Base-by-base conservation (phyloP, 1,284 basidiomycete genomes). In the Polyporus tsugae region DNA sequence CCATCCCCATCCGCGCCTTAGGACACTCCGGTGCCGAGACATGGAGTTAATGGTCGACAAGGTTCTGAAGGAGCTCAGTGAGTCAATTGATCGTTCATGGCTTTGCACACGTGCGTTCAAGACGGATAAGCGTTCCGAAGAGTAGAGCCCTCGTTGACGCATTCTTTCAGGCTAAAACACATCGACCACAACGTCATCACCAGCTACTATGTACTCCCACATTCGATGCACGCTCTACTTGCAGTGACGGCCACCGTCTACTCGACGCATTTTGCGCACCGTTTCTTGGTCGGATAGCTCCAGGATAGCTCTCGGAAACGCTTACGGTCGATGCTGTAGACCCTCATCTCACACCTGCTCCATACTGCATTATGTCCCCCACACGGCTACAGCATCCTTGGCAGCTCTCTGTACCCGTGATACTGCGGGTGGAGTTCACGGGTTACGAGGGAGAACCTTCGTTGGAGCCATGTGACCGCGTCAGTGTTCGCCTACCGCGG, bases 401-500 rank as follows among this genome's bases (percentile, higher is more conserved):
- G 35, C 58, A n/a, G 22, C 17, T 15, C 25, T n/a, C 5, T 39
- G 58, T 38, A 41, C 58, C 22, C 38, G 58, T 60, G 38, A 60
- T 22, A 55, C 53, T 42, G 15, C 35, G 59, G 49, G 70, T 70
- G 68, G 68, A 70, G 70, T 57, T 42, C 70, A 70, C 68, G 69
- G 52, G 68, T 69, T 57, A 49, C 63, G 67, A 63, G 15, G 63
- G 42, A 64, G 67, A 72, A 67, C 62, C 65, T 65, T 52, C 29
- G 41, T 60, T 59, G 36, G 41, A 49, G 42, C 61, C 71, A 60
- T 69, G 71, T 72, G 71, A 72, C 67, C 69, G 65, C 64, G 10
- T 42, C 49, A 55, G 59, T 44, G 17, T 36, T 44, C 58, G 61
- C 33, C 55, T 57, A 39, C n/a, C n/a, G 38, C 38, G 36, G 62